Evolutionary conservation across 164 flowering plant species (phyloP).

Genomic region (Vitis rupestris): DNA sequence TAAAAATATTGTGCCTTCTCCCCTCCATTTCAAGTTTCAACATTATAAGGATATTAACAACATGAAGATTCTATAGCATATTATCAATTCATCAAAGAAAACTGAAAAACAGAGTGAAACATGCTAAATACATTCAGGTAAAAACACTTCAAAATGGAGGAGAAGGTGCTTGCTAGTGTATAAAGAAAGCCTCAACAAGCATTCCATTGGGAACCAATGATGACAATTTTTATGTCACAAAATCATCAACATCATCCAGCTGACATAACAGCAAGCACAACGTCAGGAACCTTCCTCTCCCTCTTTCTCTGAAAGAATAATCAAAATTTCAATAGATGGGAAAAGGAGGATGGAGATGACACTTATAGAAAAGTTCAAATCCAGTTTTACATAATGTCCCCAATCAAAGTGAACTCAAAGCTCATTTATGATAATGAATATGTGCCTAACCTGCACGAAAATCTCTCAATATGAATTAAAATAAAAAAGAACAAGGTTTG

Average conservation of each 20-base stretch:
- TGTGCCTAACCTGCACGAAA: too few relatives aligned
- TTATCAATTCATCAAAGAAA: too few relatives aligned
- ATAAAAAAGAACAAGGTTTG: too few relatives aligned
- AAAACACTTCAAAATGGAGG: background rate
- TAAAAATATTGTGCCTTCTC: too few relatives aligned
- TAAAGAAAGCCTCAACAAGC: background rate
- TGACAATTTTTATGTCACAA: background rate
- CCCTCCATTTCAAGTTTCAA: too few relatives aligned
- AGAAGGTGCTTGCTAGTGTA: background rate
- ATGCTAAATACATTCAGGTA: background rate
- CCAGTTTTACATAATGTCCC: too few relatives aligned
- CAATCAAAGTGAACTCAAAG: too few relatives aligned
- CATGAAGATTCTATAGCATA: too few relatives aligned
- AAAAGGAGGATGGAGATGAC: background rate
- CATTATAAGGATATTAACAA: too few relatives aligned
- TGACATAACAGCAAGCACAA: background rate
- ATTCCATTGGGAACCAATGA: too few relatives aligned
- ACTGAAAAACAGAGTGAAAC: background rate
- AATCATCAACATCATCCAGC: background rate
- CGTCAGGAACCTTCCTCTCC: background rate
- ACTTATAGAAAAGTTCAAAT: background rate
- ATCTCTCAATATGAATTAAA: too few relatives aligned
- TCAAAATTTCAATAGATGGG: background rate
- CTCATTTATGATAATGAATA: too few relatives aligned
- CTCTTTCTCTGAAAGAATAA: background rate